Evolutionary conservation across 2,329 filamentous ascomycete genomes (phyloP).

Genomic region (Acephala macrosclerotiorum): DNA sequence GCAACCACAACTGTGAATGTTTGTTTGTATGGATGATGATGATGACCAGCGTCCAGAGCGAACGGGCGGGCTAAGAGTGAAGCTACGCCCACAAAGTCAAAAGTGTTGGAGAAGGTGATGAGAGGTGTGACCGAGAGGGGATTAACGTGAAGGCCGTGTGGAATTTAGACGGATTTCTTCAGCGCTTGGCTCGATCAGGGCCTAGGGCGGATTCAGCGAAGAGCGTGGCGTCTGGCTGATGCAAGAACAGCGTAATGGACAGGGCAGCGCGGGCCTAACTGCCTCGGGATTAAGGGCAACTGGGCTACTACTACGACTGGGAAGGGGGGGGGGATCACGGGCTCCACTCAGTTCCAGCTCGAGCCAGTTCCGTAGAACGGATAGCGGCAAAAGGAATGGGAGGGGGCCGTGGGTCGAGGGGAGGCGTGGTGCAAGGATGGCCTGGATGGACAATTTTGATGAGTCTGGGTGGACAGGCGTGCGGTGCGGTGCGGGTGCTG

Average conservation of each 20-base stretch:
- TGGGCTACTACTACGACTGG: neutral
- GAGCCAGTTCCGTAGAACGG: conserved; percentile 12
- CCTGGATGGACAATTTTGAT: neutral
- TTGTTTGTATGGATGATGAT: neutral
- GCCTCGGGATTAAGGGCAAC: neutral
- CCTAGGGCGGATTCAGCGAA: conserved; percentile 14
- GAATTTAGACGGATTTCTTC: conserved; percentile 22
- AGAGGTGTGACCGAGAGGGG: conserved; percentile 34
- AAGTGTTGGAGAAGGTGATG: conserved; percentile 15
- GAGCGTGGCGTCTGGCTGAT: conserved; percentile 30
- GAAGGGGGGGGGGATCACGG: conserved; percentile 14
- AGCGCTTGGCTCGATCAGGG: conserved; percentile 27
- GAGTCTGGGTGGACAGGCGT: neutral
- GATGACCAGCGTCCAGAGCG: conserved; percentile 1
- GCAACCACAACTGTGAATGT: conserved; percentile 10
- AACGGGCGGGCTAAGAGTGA: neutral
- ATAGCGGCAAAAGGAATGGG: conserved; percentile 25
- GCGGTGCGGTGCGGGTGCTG: neutral
- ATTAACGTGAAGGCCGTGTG: conserved; percentile 31
- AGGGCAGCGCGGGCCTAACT: neutral
- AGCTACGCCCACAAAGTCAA: conserved; percentile 23
- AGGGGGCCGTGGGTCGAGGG: neutral
- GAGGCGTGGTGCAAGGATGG: conserved; percentile 1
- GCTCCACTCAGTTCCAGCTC: neutral
- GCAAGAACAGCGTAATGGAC: conserved; percentile 33